Evolutionary conservation across 306 rosid species (phyloP).

Genomic region (Abrus pulchellus): DNA sequence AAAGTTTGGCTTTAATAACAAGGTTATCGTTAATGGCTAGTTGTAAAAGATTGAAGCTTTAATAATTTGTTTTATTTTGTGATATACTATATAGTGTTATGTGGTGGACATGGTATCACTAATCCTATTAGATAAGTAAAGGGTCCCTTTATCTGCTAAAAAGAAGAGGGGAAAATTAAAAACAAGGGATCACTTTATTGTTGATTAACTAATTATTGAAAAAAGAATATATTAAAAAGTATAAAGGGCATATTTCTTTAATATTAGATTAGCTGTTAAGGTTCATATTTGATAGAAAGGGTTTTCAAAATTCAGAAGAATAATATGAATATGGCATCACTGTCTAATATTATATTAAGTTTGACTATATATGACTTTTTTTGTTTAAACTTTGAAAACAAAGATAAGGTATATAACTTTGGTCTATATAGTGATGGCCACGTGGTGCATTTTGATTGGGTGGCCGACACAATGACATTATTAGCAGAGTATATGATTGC

Average conservation of each 20-base stretch:
- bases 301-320: too few species aligned
- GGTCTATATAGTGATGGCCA: too few species aligned
- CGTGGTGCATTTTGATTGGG: neutral
- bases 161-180: slow-evolving; percentile 9
- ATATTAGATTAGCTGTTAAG: too few species aligned
- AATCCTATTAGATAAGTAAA: slow-evolving; percentile 18
- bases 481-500: neutral
- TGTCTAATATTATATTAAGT: too few species aligned
- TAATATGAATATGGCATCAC: neutral
- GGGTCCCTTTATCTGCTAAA: slow-evolving; percentile 20
- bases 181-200: neutral
- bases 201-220: slow-evolving; percentile 26
- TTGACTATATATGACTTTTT: too few species aligned
- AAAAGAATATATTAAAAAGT: neutral
- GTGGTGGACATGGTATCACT: slow-evolving; percentile 1
- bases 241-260: too few species aligned
- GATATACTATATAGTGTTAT: neutral
- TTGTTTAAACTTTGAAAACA: too few species aligned
- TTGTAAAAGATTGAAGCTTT: neutral
- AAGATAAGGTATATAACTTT: too few species aligned
- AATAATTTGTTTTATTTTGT: neutral
- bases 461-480: neutral
- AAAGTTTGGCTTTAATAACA: too few species aligned
- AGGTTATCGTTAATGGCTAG: neutral
- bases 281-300: too few species aligned